phyloP scores from a whole-genome alignment of 345 rosid species.

The Eucalyptus pauciflora region DNA sequence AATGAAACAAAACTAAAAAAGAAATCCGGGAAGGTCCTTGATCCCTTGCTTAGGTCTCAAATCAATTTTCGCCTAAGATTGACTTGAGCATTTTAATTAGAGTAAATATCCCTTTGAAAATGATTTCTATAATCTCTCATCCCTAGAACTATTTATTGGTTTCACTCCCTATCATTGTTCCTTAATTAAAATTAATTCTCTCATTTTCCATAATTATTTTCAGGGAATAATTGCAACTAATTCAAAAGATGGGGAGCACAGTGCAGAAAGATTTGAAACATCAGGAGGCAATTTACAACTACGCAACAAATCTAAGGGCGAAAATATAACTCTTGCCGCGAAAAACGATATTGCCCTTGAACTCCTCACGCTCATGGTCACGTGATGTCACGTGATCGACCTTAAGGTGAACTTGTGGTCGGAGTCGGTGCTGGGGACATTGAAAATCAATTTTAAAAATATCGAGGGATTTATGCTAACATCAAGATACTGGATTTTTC shows the following conservation, averaged over 20 bases:
- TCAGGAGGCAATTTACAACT: neutral
- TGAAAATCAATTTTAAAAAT: neutral
- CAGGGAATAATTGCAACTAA: neutral
- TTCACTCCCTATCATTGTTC: neutral
- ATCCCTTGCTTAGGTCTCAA: neutral
- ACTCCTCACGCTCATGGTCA: neutral
- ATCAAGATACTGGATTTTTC: neutral
- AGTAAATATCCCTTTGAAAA: neutral
- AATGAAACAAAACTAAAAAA: too few species aligned
- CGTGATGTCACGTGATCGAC: neutral
- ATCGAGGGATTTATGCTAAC: neutral
- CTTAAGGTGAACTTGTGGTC: neutral
- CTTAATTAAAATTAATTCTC: neutral
- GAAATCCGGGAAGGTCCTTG: too few species aligned
- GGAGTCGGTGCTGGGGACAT: neutral
- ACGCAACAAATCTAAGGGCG: neutral
- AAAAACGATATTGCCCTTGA: neutral
- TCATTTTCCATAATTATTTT: neutral
- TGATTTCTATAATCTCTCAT: neutral
- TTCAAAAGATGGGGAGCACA: neutral
- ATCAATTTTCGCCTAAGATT: neutral
- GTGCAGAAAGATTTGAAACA: neutral
- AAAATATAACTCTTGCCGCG: accelerated
- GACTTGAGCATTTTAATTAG: neutral
- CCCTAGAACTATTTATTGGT: neutral